These are phyloP conservation scores for Claviceps fusiformis DNA, from an alignment of 2,329 filamentous ascomycete genomes.

Conservation along the genomic window DNA sequence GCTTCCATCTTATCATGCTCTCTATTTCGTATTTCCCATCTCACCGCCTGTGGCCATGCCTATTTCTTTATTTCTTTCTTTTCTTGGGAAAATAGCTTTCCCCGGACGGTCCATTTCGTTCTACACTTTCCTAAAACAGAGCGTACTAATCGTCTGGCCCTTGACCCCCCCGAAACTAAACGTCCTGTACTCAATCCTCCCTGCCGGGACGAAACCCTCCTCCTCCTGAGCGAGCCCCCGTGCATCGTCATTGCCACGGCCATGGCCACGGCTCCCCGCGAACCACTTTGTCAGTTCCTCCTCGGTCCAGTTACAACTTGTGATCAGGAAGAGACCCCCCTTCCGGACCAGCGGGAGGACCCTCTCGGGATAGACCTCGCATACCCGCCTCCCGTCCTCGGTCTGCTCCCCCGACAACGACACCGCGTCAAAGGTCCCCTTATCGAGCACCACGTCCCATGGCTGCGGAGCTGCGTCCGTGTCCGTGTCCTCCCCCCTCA, in stretches of 20 bases:
- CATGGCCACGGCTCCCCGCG: slow-evolving; percentile 18
- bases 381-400: slow-evolving; percentile 43
- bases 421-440: slow-evolving; percentile 95
- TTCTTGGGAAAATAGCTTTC: no score
- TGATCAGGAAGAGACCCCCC: slow-evolving; percentile 68
- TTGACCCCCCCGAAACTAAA: slow-evolving; percentile 84
- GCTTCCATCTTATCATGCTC: no score
- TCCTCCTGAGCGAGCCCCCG: slow-evolving; percentile 1
- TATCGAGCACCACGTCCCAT: slow-evolving; percentile 91
- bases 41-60: no score
- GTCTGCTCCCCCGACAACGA: slow-evolving; percentile 51
- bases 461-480: slow-evolving; percentile 24
- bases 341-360: slow-evolving; percentile 55
- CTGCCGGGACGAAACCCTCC: slow-evolving; percentile 44
- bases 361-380: slow-evolving; percentile 60
- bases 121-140: slow-evolving; percentile 55
- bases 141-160: slow-evolving; percentile 76
- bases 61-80: no score
- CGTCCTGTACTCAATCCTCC: slow-evolving; percentile 64
- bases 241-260: not conserved
- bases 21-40: no score
- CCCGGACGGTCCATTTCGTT: not conserved
- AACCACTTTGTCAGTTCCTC: slow-evolving; percentile 76
- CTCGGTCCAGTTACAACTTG: slow-evolving; percentile 98
- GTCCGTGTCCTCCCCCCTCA: slow-evolving; percentile 8